These are phyloP conservation scores for Hygrocybe punicea DNA, from an alignment of 768 basidiomycete species.

Conservation along the genomic window DNA sequence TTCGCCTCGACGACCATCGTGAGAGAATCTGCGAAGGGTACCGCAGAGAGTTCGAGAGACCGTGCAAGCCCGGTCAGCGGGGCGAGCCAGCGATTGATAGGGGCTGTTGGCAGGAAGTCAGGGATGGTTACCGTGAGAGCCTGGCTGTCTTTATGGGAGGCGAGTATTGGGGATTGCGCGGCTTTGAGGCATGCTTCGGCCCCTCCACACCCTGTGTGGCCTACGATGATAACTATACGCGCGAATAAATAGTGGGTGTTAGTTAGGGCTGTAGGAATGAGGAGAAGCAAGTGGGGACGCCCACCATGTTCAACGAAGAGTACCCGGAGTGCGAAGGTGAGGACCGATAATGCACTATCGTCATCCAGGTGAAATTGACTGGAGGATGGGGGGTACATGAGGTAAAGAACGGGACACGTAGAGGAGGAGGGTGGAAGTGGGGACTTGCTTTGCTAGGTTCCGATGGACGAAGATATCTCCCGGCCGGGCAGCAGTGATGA, in stretches of 20 bases:
- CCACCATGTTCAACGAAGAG: conserved; percentile 60
- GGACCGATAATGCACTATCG: conserved; percentile 54
- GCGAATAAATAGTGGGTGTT: conserved; percentile 3
- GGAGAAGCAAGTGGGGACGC: conserved; percentile 18
- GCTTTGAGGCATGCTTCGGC: conserved; percentile 40
- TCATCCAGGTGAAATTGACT: conserved; percentile 63
- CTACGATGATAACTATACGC: conserved; percentile 59
- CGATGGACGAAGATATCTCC: conserved; percentile 66
- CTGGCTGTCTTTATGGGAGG: no score
- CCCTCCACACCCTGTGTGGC: conserved; percentile 68
- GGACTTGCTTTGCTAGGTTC: conserved; percentile 64
- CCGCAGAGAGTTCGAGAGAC: conserved; percentile 29
- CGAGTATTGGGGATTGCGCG: conserved; percentile 6
- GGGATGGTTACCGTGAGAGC: conserved; percentile 11
- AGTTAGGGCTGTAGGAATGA: background rate
- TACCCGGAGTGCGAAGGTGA: conserved; percentile 53
- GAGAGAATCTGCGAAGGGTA: conserved; percentile 22
- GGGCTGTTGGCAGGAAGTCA: conserved; percentile 23
- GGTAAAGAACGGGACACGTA: background rate
- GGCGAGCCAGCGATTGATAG: conserved; percentile 53
- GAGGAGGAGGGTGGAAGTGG: background rate
- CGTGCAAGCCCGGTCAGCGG: conserved; percentile 49
- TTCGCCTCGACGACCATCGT: conserved; percentile 42
- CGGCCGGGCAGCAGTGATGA: conserved; percentile 50
- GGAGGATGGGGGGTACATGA: no score